Evolutionary conservation across 495 filamentous ascomycete genomes (phyloP).

Genomic region (Rhypophila decipiens): DNA sequence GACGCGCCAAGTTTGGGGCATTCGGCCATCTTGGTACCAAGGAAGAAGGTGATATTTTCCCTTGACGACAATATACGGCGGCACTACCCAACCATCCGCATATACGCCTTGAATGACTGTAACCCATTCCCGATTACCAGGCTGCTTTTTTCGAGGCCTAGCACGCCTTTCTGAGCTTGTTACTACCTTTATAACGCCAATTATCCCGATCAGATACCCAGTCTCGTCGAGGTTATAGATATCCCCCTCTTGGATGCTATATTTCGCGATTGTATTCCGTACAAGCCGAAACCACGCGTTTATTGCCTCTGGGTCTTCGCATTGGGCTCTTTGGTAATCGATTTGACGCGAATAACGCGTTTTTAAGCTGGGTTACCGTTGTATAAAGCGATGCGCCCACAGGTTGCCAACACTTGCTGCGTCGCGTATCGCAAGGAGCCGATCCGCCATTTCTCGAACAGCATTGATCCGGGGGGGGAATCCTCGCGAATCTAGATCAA

Average conservation of each 20-base stretch:
- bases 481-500: slow-evolving; percentile 6
- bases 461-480: neutral
- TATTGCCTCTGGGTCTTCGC: slow-evolving; percentile 3
- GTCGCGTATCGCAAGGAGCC: neutral
- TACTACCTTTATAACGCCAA: slow-evolving; percentile 24
- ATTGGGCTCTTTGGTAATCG: neutral
- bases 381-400: neutral
- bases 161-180: slow-evolving; percentile 19
- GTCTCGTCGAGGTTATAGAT: slow-evolving; percentile 40
- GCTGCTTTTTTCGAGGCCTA: slow-evolving; percentile 10
- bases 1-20: slow-evolving; percentile 20
- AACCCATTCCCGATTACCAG: no score
- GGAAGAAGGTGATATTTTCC: neutral
- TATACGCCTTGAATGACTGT: slow-evolving; percentile 1
- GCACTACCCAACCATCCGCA: neutral
- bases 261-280: neutral
- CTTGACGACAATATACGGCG: neutral
- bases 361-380: neutral
- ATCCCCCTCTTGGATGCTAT: neutral
- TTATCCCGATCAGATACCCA: slow-evolving; percentile 33
- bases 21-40: slow-evolving; percentile 1
- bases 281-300: neutral
- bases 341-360: neutral
- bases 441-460: slow-evolving; percentile 5
- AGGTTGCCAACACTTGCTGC: neutral